phyloP scores from a whole-genome alignment of 768 basidiomycete species.

The Hemileccinum impolitum region DNA sequence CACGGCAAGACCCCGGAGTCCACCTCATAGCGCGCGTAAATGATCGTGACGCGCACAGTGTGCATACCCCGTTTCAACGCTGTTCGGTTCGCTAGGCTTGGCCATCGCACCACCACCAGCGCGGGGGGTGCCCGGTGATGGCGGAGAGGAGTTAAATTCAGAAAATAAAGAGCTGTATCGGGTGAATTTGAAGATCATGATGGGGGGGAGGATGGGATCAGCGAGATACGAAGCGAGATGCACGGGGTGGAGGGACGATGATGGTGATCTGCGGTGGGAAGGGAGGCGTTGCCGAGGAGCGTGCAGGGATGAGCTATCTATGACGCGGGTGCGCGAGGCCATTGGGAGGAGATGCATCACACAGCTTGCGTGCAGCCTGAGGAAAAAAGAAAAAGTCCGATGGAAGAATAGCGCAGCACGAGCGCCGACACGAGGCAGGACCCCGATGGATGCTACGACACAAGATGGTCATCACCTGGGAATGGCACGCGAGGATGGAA shows the following conservation, averaged over 20 bases:
- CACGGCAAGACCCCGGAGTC: slow-evolving; percentile 3
- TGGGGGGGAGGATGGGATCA: slow-evolving; percentile 3
- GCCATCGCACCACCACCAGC: slow-evolving; percentile 1
- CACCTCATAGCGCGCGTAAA: not conserved
- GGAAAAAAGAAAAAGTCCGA: slow-evolving; percentile 2
- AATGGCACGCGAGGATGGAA: slow-evolving; percentile 11
- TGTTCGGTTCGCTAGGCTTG: not conserved
- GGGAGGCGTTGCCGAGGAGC: not conserved
- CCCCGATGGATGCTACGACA: slow-evolving; percentile 18
- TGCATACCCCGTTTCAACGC: not conserved
- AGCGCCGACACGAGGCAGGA: slow-evolving; percentile 34
- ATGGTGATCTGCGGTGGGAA: slow-evolving; percentile 19
- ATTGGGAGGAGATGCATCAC: not conserved
- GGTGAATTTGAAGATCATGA: not conserved
- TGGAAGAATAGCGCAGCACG: slow-evolving; percentile 15
- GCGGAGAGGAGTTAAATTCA: not conserved
- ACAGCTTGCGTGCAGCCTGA: not conserved
- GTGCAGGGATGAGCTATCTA: slow-evolving; percentile 8
- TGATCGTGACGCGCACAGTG: not conserved
- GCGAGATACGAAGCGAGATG: slow-evolving; percentile 1
- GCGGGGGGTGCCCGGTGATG: not conserved
- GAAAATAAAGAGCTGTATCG: not conserved
- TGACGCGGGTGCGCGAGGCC: slow-evolving; percentile 11
- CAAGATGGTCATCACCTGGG: slow-evolving; percentile 8
- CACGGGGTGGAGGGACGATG: slow-evolving; percentile 13